phyloP scores from a whole-genome alignment of 257 asterid genomes.

The Ligustrum vulgare region DNA sequence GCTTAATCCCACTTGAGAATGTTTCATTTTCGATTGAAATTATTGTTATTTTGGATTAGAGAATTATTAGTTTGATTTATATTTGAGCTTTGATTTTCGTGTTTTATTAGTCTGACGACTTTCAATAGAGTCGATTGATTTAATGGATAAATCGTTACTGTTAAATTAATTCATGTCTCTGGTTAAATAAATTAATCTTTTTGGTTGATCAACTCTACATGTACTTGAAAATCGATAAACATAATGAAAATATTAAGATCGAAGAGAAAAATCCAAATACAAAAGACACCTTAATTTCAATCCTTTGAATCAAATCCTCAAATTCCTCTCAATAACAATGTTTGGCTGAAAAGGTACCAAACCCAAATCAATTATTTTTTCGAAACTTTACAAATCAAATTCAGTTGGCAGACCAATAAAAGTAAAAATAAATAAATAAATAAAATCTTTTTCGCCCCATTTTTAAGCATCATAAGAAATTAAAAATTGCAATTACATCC shows the following conservation, averaged over 20 bases:
- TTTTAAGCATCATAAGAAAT: constrained; percentile 14
- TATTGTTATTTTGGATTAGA: not conserved
- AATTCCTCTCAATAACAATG: constrained; percentile 14
- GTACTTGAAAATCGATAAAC: not conserved
- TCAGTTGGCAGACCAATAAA: constrained; percentile 25
- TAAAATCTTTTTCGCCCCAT: constrained; percentile 26
- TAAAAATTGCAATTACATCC: not conserved
- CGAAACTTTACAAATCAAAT: constrained; percentile 22
- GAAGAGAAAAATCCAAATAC: not conserved
- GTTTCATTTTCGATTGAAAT: not conserved
- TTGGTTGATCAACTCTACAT: not conserved
- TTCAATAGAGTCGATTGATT: not conserved
- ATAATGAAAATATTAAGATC: not conserved
- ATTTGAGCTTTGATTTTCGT: no score
- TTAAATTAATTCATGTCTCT: not conserved
- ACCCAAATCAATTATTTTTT: not conserved
- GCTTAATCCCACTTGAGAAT: not conserved
- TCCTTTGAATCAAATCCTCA: not conserved
- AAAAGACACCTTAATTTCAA: not conserved
- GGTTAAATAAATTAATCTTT: not conserved
- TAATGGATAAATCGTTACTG: no score
- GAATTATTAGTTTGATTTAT: no score
- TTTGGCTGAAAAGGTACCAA: constrained; percentile 8
- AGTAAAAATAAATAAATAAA: no score
- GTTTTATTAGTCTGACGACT: not conserved